These are phyloP conservation scores for Tetragonia tetragonoides DNA, from an alignment of 148 eudicot genomes.

Conservation along the genomic window DNA sequence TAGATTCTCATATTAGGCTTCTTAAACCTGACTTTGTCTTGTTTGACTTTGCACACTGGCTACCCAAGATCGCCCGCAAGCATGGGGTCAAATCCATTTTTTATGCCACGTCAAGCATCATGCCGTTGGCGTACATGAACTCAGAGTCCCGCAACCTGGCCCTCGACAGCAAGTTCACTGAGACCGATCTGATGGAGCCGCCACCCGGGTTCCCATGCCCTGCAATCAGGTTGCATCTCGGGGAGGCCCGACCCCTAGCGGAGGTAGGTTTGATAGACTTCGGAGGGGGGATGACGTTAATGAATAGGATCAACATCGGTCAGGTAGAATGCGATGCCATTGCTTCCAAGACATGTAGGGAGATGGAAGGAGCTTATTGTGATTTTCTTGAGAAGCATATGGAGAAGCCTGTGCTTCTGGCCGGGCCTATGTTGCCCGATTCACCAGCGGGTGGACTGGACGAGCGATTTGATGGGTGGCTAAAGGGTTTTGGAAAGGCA, in stretches of 20 bases:
- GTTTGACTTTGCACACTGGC: constrained; percentile 42
- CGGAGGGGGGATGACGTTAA: neutral
- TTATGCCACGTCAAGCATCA: constrained; percentile 4
- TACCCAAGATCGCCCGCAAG: constrained; percentile 32
- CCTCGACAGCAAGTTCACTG: neutral
- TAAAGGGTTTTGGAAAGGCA: constrained; percentile 20
- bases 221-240: neutral
- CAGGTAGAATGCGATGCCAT: constrained; percentile 22
- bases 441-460: constrained; percentile 30
- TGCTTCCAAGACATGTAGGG: constrained; percentile 30
- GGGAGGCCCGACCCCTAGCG: constrained; percentile 11
- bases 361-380: constrained; percentile 32
- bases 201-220: constrained; percentile 13
- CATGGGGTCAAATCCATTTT: constrained; percentile 27
- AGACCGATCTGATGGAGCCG: constrained; percentile 7
- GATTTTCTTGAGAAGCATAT: constrained; percentile 16
- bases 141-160: neutral
- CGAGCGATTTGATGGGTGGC: constrained; percentile 32
- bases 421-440: constrained; percentile 43
- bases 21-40: constrained; percentile 33
- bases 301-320: neutral
- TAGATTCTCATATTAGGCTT: constrained; percentile 23
- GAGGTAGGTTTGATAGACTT: neutral
- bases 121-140: constrained; percentile 6
- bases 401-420: constrained; percentile 18